Conservation (phyloP, 2,329 filamentous ascomycete genomes). For the Alternaria triticimaculans region DNA sequence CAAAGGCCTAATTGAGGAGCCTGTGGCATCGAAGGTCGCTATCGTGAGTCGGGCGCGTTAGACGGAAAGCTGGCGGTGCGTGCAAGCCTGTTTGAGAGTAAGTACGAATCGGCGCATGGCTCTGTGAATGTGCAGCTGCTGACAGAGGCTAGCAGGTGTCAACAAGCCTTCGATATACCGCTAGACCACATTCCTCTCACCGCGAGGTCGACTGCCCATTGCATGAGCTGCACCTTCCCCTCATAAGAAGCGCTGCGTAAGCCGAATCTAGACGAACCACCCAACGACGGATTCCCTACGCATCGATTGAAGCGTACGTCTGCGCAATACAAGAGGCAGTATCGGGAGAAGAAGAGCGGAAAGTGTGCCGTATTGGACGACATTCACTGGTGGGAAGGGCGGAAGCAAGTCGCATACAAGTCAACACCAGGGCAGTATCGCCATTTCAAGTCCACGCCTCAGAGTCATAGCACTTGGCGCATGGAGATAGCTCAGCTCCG, state of each 20-base stretch:
- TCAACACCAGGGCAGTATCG: slow-evolving; percentile 15
- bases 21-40: background rate
- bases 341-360: background rate
- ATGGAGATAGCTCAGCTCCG: slow-evolving; percentile 39
- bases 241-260: background rate
- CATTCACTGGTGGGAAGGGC: background rate
- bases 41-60: slow-evolving; percentile 4
- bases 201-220: background rate
- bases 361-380: background rate
- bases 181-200: background rate
- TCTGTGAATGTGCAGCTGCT: slow-evolving; percentile 3
- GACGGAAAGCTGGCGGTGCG: slow-evolving; percentile 4
- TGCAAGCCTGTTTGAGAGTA: slow-evolving; percentile 4
- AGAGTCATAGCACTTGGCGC: slow-evolving; percentile 18
- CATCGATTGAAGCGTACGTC: background rate
- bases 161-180: background rate
- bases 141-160: background rate
- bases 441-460: slow-evolving; percentile 22
- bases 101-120: slow-evolving; percentile 4
- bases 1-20: background rate
- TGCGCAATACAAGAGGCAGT: background rate
- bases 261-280: background rate
- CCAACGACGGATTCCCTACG: background rate
- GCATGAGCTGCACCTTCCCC: background rate
- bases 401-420: slow-evolving; percentile 14